Evolutionary conservation across 129 eudicot species (phyloP).

Genomic region (Chrysanthemum seticuspe): DNA sequence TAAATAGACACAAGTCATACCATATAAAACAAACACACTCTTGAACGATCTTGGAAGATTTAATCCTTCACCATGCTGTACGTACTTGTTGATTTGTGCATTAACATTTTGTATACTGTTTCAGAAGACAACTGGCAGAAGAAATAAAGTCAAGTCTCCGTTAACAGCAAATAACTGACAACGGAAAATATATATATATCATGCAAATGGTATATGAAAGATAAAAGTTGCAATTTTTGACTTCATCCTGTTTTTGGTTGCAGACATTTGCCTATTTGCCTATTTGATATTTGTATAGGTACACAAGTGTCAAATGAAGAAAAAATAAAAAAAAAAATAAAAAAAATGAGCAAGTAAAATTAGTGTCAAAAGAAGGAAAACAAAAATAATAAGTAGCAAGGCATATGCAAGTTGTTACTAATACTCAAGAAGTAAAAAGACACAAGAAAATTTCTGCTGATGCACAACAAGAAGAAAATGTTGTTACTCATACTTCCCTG

Average conservation of each 20-base stretch:
- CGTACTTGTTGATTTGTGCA: slow-evolving; percentile 54
- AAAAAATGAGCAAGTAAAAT: not conserved
- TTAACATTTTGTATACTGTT: slow-evolving; percentile 34
- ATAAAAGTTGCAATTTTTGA: not conserved
- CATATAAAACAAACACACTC: slow-evolving; percentile 9
- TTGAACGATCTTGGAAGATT: slow-evolving; percentile 2
- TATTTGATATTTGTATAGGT: too few relatives aligned
- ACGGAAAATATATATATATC: not conserved
- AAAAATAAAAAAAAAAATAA: not conserved
- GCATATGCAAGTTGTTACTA: too few relatives aligned
- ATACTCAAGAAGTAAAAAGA: too few relatives aligned
- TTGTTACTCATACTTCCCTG: too few relatives aligned
- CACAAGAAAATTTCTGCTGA: too few relatives aligned
- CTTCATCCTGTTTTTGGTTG: not conserved
- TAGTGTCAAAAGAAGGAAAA: too few relatives aligned
- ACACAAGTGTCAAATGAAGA: not conserved
- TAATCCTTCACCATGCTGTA: slow-evolving; percentile 62
- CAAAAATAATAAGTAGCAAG: too few relatives aligned
- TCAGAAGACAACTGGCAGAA: not conserved
- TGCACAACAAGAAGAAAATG: too few relatives aligned
- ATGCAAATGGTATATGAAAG: not conserved
- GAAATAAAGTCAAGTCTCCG: not conserved
- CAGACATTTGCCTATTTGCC: not conserved
- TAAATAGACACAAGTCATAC: slow-evolving; percentile 15
- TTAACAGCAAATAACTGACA: not conserved